Conservation (phyloP, 1,284 basidiomycete genomes). For the Prillingera fragicola region DNA sequence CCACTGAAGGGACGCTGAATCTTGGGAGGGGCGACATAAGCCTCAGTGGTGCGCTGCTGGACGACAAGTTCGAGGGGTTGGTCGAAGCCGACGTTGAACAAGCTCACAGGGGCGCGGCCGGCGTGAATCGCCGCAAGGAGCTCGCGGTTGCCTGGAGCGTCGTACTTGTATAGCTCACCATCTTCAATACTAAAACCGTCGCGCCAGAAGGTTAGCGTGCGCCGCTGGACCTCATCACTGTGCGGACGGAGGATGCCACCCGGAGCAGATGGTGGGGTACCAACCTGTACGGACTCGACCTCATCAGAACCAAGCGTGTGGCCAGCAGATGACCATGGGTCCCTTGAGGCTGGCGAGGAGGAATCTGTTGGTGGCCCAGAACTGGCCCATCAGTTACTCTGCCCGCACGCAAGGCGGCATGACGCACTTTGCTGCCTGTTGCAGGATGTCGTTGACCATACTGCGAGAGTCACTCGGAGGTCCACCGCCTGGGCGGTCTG, state of each 20-base stretch:
- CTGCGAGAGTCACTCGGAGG: constrained; percentile 41
- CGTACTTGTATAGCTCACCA: constrained; percentile 77
- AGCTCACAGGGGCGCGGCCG: constrained; percentile 71
- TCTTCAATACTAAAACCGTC: constrained; percentile 92
- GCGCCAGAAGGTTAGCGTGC: constrained; percentile 86
- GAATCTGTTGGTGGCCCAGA: constrained; percentile 25
- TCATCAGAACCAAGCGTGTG: constrained; percentile 84
- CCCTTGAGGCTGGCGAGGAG: constrained; percentile 27
- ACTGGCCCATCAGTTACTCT: constrained; percentile 22
- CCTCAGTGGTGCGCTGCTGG: constrained; percentile 65
- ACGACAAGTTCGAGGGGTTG: constrained; percentile 86
- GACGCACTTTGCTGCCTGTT: constrained; percentile 71
- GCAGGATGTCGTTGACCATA: constrained; percentile 73
- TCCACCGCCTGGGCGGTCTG: constrained; percentile 50
- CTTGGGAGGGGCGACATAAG: constrained; percentile 57
- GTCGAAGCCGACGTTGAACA: constrained; percentile 70
- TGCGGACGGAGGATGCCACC: constrained; percentile 49
- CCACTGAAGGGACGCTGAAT: constrained; percentile 61
- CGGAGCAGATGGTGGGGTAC: no score
- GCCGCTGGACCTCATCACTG: constrained; percentile 60
- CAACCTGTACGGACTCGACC: constrained; percentile 60
- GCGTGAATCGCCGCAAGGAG: constrained; percentile 72
- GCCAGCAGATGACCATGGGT: constrained; percentile 62
- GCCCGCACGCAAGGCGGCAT: neutral
- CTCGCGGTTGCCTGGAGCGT: constrained; percentile 69